These are phyloP conservation scores for Nitzschia sp. DNA, from an alignment of 108 stramenopile genomes.

Conservation along the genomic window DNA sequence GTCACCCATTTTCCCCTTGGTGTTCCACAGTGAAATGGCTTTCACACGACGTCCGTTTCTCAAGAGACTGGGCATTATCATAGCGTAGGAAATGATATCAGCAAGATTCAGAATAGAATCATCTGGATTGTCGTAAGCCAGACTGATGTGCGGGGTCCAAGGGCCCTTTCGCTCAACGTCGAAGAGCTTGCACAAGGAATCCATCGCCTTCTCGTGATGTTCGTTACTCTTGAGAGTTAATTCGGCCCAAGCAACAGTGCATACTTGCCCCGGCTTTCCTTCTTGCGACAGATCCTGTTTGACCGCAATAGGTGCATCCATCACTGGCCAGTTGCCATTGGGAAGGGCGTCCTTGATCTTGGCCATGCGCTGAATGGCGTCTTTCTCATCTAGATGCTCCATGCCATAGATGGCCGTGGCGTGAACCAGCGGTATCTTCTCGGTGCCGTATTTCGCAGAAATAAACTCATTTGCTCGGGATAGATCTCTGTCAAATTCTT, in stretches of 20 bases:
- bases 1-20: slow-evolving; percentile 49
- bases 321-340: slow-evolving; percentile 34
- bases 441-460: slow-evolving; percentile 29
- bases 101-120: slow-evolving; percentile 33
- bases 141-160: slow-evolving; percentile 52
- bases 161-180: slow-evolving; percentile 27
- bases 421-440: slow-evolving; percentile 46
- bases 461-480: slow-evolving; percentile 29
- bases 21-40: slow-evolving; percentile 40
- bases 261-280: slow-evolving; percentile 49
- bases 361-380: slow-evolving; percentile 28
- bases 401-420: slow-evolving; percentile 55
- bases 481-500: slow-evolving; percentile 47
- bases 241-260: slow-evolving; percentile 50
- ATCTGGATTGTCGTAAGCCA: slow-evolving; percentile 55
- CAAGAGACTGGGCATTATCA: slow-evolving; percentile 39
- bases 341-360: slow-evolving; percentile 8
- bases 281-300: slow-evolving; percentile 41
- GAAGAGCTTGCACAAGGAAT: slow-evolving; percentile 39
- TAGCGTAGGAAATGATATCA: slow-evolving; percentile 39
- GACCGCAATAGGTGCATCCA: slow-evolving; percentile 35
- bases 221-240: slow-evolving; percentile 37
- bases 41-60: slow-evolving; percentile 36
- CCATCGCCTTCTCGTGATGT: slow-evolving; percentile 41
- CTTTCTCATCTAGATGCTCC: slow-evolving; percentile 35